Evolutionary conservation across 2,329 filamentous ascomycete species (phyloP).

Genomic region (Colletotrichum sp.): DNA sequence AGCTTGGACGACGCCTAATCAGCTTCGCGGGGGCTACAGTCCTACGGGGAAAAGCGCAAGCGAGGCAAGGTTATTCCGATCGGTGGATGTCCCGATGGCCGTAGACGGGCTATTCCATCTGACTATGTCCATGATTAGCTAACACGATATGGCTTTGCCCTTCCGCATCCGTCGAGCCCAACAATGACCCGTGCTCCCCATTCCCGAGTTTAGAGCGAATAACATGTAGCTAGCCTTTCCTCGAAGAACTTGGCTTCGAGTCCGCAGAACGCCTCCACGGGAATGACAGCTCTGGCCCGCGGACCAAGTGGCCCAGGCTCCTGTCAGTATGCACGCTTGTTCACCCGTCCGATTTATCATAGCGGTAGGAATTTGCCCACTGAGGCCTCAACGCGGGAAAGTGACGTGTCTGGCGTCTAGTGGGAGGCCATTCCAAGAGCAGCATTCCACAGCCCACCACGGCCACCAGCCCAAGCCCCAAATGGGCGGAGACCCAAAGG

Average conservation of each 20-base stretch:
- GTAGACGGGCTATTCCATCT: background rate
- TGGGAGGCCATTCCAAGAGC: background rate
- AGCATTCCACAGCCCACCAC: background rate
- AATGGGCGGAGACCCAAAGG: background rate
- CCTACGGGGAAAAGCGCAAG: background rate
- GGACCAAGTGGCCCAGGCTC: background rate
- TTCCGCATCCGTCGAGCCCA: conserved; percentile 5
- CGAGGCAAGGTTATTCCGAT: background rate
- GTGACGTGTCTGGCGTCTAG: background rate
- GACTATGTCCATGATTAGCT: background rate
- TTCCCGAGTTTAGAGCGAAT: conserved; percentile 7
- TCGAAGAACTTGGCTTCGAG: background rate
- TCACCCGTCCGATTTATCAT: background rate
- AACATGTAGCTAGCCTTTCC: background rate
- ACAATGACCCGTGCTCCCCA: background rate
- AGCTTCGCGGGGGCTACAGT: background rate
- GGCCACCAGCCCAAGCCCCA: background rate
- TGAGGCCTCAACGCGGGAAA: background rate
- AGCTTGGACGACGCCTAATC: background rate
- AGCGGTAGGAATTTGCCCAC: background rate
- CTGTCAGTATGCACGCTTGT: background rate
- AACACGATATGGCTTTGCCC: background rate
- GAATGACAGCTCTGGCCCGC: conserved; percentile 2
- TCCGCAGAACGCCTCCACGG: background rate
- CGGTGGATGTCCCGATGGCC: background rate